Conservation (phyloP, 805 yeast species). For the Brettanomyces bruxellensis region DNA sequence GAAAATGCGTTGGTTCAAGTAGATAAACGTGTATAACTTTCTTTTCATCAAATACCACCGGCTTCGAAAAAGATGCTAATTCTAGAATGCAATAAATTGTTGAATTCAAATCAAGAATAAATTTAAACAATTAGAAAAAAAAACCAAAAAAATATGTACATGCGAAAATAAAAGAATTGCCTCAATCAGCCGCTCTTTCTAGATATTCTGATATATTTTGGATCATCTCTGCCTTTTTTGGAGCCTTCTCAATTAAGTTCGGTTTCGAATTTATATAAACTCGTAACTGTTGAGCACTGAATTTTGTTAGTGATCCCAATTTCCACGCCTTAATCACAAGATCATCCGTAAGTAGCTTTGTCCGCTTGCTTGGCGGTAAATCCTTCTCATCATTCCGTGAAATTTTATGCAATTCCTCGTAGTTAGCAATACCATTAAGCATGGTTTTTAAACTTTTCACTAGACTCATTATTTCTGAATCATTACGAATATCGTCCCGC, state of each 20-base stretch:
- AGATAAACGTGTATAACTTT: too few relatives aligned
- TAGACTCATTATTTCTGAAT: neutral
- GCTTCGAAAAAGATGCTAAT: too few relatives aligned
- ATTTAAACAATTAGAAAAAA: neutral
- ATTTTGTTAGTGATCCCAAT: constrained; percentile 22
- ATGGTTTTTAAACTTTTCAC: constrained; percentile 13
- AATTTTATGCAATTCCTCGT: constrained; percentile 5
- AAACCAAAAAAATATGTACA: neutral
- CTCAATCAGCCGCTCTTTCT: neutral
- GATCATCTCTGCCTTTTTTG: constrained; percentile 34
- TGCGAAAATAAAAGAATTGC: neutral
- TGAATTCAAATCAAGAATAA: neutral
- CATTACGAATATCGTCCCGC: constrained; percentile 6
- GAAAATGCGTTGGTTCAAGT: too few relatives aligned
- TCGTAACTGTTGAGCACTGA: constrained; percentile 34
- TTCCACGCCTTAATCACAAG: constrained; percentile 36
- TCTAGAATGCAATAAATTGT: neutral
- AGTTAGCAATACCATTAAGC: constrained; percentile 17
- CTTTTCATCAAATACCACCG: too few relatives aligned
- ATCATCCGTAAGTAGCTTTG: constrained; percentile 24
- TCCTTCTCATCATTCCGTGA: constrained; percentile 3
- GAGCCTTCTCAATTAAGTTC: constrained; percentile 26
- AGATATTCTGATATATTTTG: constrained; percentile 27
- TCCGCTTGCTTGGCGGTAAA: constrained; percentile 8
- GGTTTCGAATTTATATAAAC: constrained; percentile 29